phyloP scores from a whole-genome alignment of 1,284 basidiomycete species.

The Moniliophthora roreri region DNA sequence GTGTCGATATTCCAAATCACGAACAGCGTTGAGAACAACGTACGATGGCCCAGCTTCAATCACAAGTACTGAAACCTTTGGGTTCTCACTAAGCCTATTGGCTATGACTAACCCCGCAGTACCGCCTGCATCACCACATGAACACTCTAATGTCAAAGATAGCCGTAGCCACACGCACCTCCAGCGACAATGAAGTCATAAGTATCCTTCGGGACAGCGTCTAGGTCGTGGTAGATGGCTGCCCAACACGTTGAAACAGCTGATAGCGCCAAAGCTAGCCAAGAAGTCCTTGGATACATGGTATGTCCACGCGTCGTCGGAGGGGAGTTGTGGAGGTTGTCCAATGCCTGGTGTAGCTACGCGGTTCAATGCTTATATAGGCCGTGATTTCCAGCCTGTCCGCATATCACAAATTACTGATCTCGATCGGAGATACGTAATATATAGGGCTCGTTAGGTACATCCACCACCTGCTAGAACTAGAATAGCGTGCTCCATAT shows the following conservation, averaged over 20 bases:
- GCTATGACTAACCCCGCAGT: slow-evolving; percentile 24
- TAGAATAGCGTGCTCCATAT: no score
- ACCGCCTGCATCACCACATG: slow-evolving; percentile 21
- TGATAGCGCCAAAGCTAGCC: no score
- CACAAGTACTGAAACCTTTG: slow-evolving; percentile 17
- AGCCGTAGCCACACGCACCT: not conserved
- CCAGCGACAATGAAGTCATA: not conserved
- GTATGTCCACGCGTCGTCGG: no score
- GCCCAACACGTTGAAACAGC: not conserved
- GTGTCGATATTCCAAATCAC: not conserved
- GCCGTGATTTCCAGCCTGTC: no score
- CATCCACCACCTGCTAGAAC: not conserved
- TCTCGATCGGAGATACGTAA: no score
- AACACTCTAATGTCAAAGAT: not conserved
- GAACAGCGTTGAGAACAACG: not conserved
- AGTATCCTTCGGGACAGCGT: not conserved
- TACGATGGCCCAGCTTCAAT: slow-evolving; percentile 21
- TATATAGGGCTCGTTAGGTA: not conserved
- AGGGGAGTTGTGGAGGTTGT: no score
- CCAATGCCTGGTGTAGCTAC: no score
- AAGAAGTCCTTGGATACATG: no score
- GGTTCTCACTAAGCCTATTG: slow-evolving; percentile 20
- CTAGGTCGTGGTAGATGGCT: not conserved
- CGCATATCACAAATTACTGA: no score
- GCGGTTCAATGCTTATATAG: no score